Percentiles rank a stretch among this genome's conserved stretches.
Conservation (phyloP, 495 filamentous ascomycete genomes). For the Monascus purpureus region DNA sequence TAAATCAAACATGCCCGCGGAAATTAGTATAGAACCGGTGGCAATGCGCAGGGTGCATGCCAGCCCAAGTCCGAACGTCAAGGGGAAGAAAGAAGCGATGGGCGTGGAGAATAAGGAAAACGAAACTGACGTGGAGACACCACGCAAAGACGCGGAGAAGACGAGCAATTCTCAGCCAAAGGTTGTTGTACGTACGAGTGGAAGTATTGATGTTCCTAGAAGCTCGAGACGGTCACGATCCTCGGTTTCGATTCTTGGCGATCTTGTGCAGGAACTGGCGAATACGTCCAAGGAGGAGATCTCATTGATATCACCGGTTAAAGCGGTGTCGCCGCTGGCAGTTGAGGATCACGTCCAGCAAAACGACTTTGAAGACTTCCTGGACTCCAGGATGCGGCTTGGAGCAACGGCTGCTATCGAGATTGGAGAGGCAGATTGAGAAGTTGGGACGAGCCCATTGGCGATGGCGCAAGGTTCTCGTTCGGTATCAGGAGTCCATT, state of each 20-base stretch:
- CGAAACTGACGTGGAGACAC: conserved; percentile 6
- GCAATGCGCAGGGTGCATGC: conserved; percentile 11
- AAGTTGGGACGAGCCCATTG: no score
- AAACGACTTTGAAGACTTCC: background rate
- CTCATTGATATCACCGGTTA: conserved; percentile 5
- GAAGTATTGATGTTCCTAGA: conserved; percentile 9
- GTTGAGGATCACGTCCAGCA: conserved; percentile 6
- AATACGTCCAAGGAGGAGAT: conserved; percentile 6
- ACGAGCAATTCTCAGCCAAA: conserved; percentile 7
- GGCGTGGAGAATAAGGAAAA: conserved; percentile 12
- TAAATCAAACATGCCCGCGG: conserved; percentile 9
- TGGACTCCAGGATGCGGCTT: background rate
- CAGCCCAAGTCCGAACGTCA: conserved; percentile 24
- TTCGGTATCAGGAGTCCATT: no score
- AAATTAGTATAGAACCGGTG: conserved; percentile 3
- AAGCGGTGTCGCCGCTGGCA: conserved; percentile 4
- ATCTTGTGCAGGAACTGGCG: conserved; percentile 7
- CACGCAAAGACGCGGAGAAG: conserved; percentile 6
- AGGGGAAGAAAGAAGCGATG: conserved; percentile 27
- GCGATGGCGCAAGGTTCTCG: no score
- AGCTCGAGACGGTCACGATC: conserved; percentile 8
- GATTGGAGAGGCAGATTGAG: no score
- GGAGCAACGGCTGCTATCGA: no score
- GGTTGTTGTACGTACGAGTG: conserved; percentile 8
- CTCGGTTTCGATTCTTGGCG: conserved; percentile 6